Evolutionary conservation across 2,329 filamentous ascomycete species (phyloP).

Genomic region (Didymella segeticola): DNA sequence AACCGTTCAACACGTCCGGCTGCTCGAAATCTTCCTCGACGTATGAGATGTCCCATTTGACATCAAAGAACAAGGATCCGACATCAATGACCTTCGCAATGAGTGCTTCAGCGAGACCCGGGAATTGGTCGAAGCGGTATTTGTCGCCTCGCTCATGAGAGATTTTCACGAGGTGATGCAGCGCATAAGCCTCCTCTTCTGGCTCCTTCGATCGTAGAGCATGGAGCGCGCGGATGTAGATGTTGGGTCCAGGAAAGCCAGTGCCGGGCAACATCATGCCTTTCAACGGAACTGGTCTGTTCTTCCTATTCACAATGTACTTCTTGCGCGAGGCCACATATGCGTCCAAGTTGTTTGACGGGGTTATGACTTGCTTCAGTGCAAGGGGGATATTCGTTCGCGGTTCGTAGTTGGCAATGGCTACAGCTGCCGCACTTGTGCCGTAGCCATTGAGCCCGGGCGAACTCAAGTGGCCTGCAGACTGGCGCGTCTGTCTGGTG

Average conservation of each 20-base stretch:
- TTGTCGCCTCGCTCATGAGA: conserved; percentile 94
- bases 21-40: conserved; percentile 59
- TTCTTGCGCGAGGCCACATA: conserved; percentile 67
- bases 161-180: conserved; percentile 94
- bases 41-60: conserved; percentile 80
- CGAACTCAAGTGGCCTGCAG: conserved; percentile 48
- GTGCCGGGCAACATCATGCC: conserved; percentile 68
- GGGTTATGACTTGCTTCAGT: conserved; percentile 76
- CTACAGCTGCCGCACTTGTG: conserved; percentile 56
- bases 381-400: conserved; percentile 67
- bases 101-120: conserved; percentile 84
- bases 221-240: conserved; percentile 87
- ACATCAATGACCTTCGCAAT: conserved; percentile 84
- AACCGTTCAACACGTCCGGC: conserved; percentile 66
- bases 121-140: conserved; percentile 92
- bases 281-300: conserved; percentile 48
- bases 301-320: conserved; percentile 54
- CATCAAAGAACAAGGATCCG: conserved; percentile 78
- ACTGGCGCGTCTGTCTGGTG: conserved; percentile 68
- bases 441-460: conserved; percentile 53
- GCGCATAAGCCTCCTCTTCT: conserved; percentile 87
- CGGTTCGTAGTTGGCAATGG: conserved; percentile 74
- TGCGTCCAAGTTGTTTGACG: conserved; percentile 73
- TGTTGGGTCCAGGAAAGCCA: conserved; percentile 80
- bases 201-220: conserved; percentile 80